Base-by-base conservation (phyloP, 495 filamentous ascomycete species). In the Xylaria curta region DNA sequence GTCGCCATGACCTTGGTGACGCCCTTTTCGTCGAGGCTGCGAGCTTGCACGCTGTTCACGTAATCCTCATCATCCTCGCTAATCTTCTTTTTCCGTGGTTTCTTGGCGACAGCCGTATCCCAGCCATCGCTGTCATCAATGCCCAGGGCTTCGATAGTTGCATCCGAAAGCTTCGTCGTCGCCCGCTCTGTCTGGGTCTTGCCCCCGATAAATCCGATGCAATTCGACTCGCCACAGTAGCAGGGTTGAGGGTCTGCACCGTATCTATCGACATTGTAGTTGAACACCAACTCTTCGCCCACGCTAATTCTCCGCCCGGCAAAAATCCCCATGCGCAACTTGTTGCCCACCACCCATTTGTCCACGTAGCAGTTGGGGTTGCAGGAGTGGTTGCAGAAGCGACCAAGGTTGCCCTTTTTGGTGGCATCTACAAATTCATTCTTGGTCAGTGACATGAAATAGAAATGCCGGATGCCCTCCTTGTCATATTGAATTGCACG, bases 381-480 rank as follows among this genome's bases (percentile, higher is more conserved):
- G 87, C 96, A 99, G 28, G 97, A 98, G 75, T 99, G 96, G 79
- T 99, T 99, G 87, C 97, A 98, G 78, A 99, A 99, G 26, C 96
- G 90, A 47, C 95, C 96, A 17, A 99, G 88, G 77, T 98, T 97
- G 47, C 96, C 96, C 78, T 93, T 97, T 78, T 97, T 98, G 38
- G 96, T 99, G 13, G 96, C 96, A 81, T 99, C 96, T 69, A 99
- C 93, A 75, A 98, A 99, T 82, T 98, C 95, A 74, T 90, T 93
- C 81, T 97, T 97, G 78, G 89, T 95, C 68, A 99, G 90, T 47
- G 97, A 98, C 96, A 99, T 99, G 82, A 99, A 99, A 81, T 99
- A 99, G 79, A 99, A 99, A 81, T 99, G 96, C 78, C 94, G 96
- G 85, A 99, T 98, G 42, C 94, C 95, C 78, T 97, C 94, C 68